These are phyloP conservation scores for Arachis hypogaea DNA, from an alignment of 306 rosid genomes.

Conservation along the genomic window DNA sequence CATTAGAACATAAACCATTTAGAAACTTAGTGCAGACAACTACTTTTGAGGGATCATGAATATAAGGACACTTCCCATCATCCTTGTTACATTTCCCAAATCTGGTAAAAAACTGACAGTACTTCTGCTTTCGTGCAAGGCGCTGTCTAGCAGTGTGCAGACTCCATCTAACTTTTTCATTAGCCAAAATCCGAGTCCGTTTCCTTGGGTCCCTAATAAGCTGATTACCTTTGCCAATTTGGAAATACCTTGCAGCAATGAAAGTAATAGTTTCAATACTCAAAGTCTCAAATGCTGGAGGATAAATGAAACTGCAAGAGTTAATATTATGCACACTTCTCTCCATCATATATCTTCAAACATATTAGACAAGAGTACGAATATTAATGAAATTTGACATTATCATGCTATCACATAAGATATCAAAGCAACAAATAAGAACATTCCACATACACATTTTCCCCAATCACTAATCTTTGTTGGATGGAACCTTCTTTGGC, in stretches of 20 bases:
- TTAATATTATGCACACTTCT: slow-evolving; percentile 1
- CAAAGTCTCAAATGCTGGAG: background rate
- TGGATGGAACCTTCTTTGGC: slow-evolving; percentile 70
- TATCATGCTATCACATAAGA: slow-evolving; percentile 8
- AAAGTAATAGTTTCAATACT: slow-evolving; percentile 25
- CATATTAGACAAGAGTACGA: slow-evolving; percentile 28
- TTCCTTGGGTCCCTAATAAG: slow-evolving; percentile 90
- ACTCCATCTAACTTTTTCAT: slow-evolving; percentile 96
- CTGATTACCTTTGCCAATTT: slow-evolving; percentile 93
- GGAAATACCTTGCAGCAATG: slow-evolving; percentile 66
- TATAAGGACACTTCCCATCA: slow-evolving; percentile 88
- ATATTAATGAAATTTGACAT: slow-evolving; percentile 29
- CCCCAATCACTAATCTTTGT: slow-evolving; percentile 85
- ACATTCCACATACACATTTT: slow-evolving; percentile 76
- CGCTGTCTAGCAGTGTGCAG: slow-evolving; percentile 94
- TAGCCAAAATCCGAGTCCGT: slow-evolving; percentile 82
- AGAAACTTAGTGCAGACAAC: slow-evolving; percentile 97
- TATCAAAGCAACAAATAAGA: slow-evolving; percentile 29
- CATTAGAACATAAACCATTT: slow-evolving; percentile 81
- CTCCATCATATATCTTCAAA: background rate
- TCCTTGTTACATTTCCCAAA: slow-evolving; percentile 93
- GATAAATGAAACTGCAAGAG: slow-evolving; percentile 19
- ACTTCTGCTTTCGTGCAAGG: slow-evolving; percentile 82
- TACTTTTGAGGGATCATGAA: slow-evolving; percentile 92
- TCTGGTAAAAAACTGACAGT: slow-evolving; percentile 92